Evolutionary conservation across 1,139 yeast species (phyloP), one percentile per base, ranked within the genome.

Genomic region (Lizanozyma gosingica): DNA sequence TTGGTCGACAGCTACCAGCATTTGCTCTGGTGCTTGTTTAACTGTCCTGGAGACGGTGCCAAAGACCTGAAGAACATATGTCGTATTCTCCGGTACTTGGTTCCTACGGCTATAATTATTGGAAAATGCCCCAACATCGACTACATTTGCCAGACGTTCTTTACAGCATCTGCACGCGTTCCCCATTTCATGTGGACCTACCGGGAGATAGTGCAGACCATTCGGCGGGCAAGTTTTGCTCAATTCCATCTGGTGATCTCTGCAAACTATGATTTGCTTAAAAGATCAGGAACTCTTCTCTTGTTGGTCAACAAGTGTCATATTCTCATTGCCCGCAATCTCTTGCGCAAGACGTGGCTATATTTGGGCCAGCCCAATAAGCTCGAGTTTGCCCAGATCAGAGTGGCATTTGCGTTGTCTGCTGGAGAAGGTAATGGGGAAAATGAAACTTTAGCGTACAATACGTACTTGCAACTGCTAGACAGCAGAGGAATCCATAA

Each of bases 1-100:
- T 63, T 80, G 29, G 59, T 65, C 11, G 71, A 68, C 40, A 76
- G 87, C 2, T 80, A 67, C 48, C 54, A 60, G 18, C 88, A 85
- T 52, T 64, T 86, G 36, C 50, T 60, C 27, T 82, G 88, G 84
- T 78, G 90, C 43, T 73, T 77, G 40, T 43, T 49, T 3, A 63
- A 72, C 40, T 65, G 80, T 40, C 73, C 73, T 2, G 44, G 49
- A 3, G 41, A 47, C 8, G 45, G 57, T 2, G 45, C 54, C 34
- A 48, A 43, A 40, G 47, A 51, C 43, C 51, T 51, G 45, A 45
- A 54, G 15, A 71, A 71, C 52, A 50, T 67, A 40, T 51, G 68
- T 34, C 52, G 55, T 11, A 64, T 78, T 11, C 56, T 82, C 35
- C 65, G 71, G 40, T 73, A 75, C 43, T 62, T 84, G 36, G 53